Evolutionary conservation across 2,329 filamentous ascomycete genomes (phyloP).

Genomic region (Sporothrix protearum): DNA sequence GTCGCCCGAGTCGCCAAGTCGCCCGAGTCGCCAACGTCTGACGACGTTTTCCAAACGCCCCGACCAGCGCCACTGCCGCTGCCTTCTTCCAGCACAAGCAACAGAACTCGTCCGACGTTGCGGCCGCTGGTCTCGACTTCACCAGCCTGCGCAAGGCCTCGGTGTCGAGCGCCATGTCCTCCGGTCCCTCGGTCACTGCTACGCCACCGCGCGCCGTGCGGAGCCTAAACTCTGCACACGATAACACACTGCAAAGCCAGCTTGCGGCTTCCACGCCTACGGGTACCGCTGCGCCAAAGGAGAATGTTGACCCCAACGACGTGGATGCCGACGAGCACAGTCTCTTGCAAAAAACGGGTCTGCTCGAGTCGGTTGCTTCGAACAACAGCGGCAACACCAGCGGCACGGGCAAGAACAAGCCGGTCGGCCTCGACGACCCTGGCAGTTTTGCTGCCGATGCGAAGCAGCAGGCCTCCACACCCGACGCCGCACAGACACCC

Average conservation of each 20-base stretch:
- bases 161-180: slow-evolving; percentile 42
- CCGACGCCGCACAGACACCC: slow-evolving; percentile 29
- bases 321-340: slow-evolving; percentile 66
- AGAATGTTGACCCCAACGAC: slow-evolving; percentile 36
- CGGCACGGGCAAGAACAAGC: slow-evolving; percentile 15
- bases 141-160: slow-evolving; percentile 41
- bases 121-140: slow-evolving; percentile 37
- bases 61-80: slow-evolving; percentile 40
- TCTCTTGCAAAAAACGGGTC: slow-evolving; percentile 63
- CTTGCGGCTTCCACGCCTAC: not conserved
- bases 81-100: slow-evolving; percentile 38
- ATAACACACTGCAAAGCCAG: slow-evolving; percentile 26
- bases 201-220: slow-evolving; percentile 36
- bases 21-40: slow-evolving; percentile 40
- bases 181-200: slow-evolving; percentile 36
- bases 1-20: too few species aligned
- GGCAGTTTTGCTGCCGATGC: not conserved
- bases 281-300: slow-evolving; percentile 24
- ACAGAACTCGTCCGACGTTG: slow-evolving; percentile 45
- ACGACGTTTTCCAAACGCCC: slow-evolving; percentile 52
- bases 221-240: slow-evolving; percentile 34
- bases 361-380: slow-evolving; percentile 46
- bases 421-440: not conserved
- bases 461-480: not conserved
- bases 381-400: not conserved